These are phyloP conservation scores for Diplosphaera chodatii DNA, from an alignment of 139 green algal genomes.

Conservation along the genomic window DNA sequence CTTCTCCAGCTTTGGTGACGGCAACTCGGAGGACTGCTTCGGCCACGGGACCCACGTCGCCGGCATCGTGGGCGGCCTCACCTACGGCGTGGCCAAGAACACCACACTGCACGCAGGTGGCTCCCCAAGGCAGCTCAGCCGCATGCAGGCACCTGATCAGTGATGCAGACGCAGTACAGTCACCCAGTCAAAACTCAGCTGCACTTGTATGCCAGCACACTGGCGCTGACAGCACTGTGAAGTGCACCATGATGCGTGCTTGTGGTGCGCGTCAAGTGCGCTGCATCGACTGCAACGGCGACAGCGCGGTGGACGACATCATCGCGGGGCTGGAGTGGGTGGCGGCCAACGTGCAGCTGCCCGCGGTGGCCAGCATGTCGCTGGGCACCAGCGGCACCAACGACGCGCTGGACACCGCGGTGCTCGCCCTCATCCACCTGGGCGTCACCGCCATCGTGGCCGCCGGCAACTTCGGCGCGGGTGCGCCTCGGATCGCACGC, in stretches of 20 bases:
- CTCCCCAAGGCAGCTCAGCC: too few relatives aligned
- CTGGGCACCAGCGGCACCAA: constrained; percentile 26
- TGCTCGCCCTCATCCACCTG: constrained; percentile 33
- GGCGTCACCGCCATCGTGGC: constrained; percentile 48
- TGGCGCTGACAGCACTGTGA: too few relatives aligned
- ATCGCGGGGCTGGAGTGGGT: constrained; percentile 60
- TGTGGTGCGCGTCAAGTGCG: constrained; percentile 22
- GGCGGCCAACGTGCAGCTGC: constrained; percentile 35
- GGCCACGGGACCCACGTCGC: constrained; percentile 69
- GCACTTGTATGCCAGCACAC: too few relatives aligned
- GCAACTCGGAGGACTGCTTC: constrained; percentile 54
- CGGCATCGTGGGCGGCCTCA: constrained; percentile 45
- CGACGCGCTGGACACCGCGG: constrained; percentile 41
- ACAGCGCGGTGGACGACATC: constrained; percentile 38
- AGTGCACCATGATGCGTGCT: constrained; percentile 1
- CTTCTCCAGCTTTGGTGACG: constrained; percentile 19
- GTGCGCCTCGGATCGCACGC: background rate
- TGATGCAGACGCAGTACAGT: too few relatives aligned
- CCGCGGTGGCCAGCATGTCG: constrained; percentile 58
- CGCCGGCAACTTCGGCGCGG: constrained; percentile 35
- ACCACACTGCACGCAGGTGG: constrained; percentile 37
- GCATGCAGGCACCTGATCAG: background rate
- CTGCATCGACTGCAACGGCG: constrained; percentile 52
- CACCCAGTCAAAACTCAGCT: too few relatives aligned
- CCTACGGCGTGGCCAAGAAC: constrained; percentile 63